Evolutionary conservation across 441 rosid genomes (phyloP).

Genomic region (Eutrema salsugineum): DNA sequence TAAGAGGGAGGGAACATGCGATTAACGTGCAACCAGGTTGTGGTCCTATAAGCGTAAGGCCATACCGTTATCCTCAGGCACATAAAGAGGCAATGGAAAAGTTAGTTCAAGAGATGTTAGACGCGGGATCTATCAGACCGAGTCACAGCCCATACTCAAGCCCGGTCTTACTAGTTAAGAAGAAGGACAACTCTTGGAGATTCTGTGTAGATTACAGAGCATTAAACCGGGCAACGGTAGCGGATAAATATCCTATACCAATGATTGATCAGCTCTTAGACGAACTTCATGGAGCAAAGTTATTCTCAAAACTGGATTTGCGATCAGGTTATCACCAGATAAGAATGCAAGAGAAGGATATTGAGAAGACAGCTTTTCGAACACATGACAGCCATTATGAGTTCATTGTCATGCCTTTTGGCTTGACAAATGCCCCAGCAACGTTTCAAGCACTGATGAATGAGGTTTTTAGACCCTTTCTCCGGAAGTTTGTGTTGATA

Average conservation of each 20-base stretch:
- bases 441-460: background rate
- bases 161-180: no score
- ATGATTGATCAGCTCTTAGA: background rate
- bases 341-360: background rate
- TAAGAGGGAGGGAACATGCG: no score
- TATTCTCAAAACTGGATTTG: background rate
- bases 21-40: no score
- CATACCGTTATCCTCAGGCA: no score
- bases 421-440: background rate
- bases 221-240: accelerated
- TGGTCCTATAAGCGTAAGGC: no score
- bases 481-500: no score
- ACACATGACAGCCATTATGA: background rate
- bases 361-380: background rate
- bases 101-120: no score
- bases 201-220: background rate
- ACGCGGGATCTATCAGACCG: no score
- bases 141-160: no score
- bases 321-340: background rate
- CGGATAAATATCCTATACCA: background rate
- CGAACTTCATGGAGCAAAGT: background rate
- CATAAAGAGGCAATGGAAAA: no score
- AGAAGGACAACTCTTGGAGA: no score
- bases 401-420: background rate
- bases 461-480: background rate